Base-by-base conservation (phyloP, 768 basidiomycete species). In the Podaxis sp. region DNA sequence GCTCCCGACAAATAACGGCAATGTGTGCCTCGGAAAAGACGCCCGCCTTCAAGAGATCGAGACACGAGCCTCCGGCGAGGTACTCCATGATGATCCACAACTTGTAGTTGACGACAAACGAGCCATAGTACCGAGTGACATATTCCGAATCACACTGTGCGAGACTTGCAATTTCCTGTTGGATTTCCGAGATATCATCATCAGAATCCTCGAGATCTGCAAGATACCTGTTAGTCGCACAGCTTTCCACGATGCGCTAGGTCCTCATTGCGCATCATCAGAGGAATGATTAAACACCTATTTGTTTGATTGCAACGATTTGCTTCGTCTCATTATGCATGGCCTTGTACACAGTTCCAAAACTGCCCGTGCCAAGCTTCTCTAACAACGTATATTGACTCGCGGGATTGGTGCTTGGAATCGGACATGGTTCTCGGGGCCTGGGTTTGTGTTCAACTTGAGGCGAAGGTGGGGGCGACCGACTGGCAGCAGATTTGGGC, bases 51-150 rank as follows among this genome's bases (percentile, higher is more conserved):
- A 99, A 85, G 59, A 99, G 83, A 76, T 99, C 97, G 59, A 98
- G 85, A 77, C 97, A 98, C 28, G 95, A 97, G n/a, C 97, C 97
- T 48, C 97, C 97, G 0, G 95, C 95, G 59, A 99, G 89, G 76
- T 94, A 99, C 76, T 99, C 97, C 97, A 99, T 99, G 70, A 99
- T 79, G 71, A 99, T 99, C 97, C 97, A 99, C 24, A 99, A 82
- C 75, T 98, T 96, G 81, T 96, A 99, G 39, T 92, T 88, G 67
- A 94, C 88, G 59, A 99, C 94, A 75, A 99, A 99, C 53, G 94
- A 95, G 51, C 95, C 96, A 70, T 97, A 98, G 74, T 99, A 99
- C 52, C 90, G 83, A 46, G 97, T 99, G 58, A 99, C 93, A 74
- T 93, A 95, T 77, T 95, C 94, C 4, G 96, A 98, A 73, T 96